Evolutionary conservation across 148 eudicot species (phyloP).

Genomic region (Diospyros lotus): DNA sequence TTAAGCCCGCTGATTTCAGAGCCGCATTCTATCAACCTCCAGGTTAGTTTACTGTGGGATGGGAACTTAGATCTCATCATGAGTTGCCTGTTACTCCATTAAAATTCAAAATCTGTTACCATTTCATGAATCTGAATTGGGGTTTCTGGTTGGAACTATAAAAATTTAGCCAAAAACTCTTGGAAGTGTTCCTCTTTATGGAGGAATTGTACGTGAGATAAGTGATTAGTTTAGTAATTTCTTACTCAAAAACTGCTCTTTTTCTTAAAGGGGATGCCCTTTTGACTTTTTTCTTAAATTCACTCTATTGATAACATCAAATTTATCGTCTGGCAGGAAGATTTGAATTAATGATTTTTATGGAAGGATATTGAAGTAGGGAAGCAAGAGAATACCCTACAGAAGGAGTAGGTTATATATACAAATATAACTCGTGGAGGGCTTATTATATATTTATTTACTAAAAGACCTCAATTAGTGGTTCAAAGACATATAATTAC

Average conservation of each 20-base stretch:
- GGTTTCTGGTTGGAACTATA: background rate
- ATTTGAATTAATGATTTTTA: background rate
- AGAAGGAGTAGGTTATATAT: background rate
- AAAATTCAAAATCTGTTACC: background rate
- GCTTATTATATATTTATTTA: background rate
- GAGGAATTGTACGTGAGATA: background rate
- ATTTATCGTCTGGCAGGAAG: too few species aligned
- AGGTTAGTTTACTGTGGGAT: slow-evolving; percentile 37
- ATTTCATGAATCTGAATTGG: background rate
- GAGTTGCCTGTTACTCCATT: background rate
- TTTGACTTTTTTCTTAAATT: too few species aligned
- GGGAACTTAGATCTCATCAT: background rate
- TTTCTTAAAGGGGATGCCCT: background rate
- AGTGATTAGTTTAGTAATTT: background rate
- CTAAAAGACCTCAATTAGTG: background rate
- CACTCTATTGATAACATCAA: too few species aligned
- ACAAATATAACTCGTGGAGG: background rate
- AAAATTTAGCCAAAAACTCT: background rate
- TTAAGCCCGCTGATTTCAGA: slow-evolving; percentile 64
- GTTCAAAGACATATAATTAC: background rate
- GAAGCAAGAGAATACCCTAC: background rate
- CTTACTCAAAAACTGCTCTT: background rate
- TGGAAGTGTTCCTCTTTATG: background rate
- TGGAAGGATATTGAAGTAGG: background rate
- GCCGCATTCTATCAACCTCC: slow-evolving; percentile 47